Percentiles rank a stretch among this genome's conserved stretches.
Evolutionary conservation across 805 yeast genomes (phyloP).

Genomic region (Teunomyces funiuensis): DNA sequence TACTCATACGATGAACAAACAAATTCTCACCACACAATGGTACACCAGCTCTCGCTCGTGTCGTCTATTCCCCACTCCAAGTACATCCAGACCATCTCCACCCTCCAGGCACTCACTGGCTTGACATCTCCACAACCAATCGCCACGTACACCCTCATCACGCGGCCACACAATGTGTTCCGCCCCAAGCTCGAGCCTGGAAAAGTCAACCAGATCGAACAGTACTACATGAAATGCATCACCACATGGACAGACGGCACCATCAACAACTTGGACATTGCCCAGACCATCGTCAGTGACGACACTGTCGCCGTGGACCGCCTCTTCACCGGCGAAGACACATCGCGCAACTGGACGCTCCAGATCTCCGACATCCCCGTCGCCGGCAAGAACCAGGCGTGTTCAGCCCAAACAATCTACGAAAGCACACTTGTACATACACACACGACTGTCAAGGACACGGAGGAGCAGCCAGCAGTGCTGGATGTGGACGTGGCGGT

Average conservation of each 20-base stretch:
- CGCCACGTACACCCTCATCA: constrained; percentile 48
- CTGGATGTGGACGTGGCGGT: background rate
- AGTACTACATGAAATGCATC: constrained; percentile 49
- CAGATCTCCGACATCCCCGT: constrained; percentile 72
- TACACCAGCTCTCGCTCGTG: constrained; percentile 52
- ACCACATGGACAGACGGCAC: constrained; percentile 44
- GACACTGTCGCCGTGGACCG: constrained; percentile 26
- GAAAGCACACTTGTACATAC: constrained; percentile 56
- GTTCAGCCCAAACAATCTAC: constrained; percentile 63
- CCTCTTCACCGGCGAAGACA: constrained; percentile 26
- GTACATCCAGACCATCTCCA: constrained; percentile 43
- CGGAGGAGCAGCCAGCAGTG: background rate
- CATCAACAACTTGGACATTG: constrained; percentile 21
- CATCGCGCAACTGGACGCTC: constrained; percentile 52
- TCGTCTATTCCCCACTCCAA: constrained; percentile 44
- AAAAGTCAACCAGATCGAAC: constrained; percentile 57
- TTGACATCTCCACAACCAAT: constrained; percentile 42
- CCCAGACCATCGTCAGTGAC: constrained; percentile 22
- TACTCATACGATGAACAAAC: background rate
- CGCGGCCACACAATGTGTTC: constrained; percentile 52
- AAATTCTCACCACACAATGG: constrained; percentile 33
- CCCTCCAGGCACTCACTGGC: constrained; percentile 55
- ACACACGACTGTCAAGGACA: constrained; percentile 36
- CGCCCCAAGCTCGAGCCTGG: constrained; percentile 56
- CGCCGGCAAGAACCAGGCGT: constrained; percentile 63